A percentile compares a stretch with the other conserved stretches of the same genome.
Evolutionary conservation across 441 rosid genomes (phyloP).

Genomic region (Populus trichocarpa): DNA sequence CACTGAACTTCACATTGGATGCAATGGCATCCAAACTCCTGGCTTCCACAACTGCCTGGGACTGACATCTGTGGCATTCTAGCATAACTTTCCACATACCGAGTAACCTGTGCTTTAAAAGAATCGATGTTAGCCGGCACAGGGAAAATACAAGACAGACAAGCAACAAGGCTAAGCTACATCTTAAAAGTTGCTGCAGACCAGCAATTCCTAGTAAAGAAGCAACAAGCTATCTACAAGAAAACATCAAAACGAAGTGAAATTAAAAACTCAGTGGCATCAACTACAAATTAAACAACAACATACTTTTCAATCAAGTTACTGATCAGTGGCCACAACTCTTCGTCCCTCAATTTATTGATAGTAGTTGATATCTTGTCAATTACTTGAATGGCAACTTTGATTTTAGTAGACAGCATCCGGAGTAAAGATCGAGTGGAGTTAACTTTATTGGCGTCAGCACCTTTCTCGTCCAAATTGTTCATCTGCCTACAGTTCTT

Average conservation of each 20-base stretch:
- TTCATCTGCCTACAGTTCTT: conserved; percentile 62
- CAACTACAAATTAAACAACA: background rate
- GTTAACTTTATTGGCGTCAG: conserved; percentile 53
- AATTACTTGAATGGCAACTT: conserved; percentile 80
- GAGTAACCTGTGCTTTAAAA: conserved; percentile 44
- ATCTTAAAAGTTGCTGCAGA: background rate
- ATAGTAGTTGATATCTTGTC: conserved; percentile 68
- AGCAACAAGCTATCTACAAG: background rate
- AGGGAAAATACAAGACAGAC: background rate
- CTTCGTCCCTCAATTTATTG: conserved; percentile 84
- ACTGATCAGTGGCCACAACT: conserved; percentile 72
- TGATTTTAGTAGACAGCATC: conserved; percentile 62
- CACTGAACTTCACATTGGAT: conserved; percentile 47
- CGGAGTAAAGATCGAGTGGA: conserved; percentile 38
- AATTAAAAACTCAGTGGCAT: background rate
- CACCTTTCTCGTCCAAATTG: conserved; percentile 57
- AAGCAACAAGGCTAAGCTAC: background rate
- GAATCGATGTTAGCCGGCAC: background rate
- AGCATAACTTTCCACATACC: conserved; percentile 88
- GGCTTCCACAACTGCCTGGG: conserved; percentile 61
- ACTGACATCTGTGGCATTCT: conserved; percentile 73
- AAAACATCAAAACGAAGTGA: background rate
- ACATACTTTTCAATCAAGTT: conserved; percentile 76
- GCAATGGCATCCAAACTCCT: conserved; percentile 45
- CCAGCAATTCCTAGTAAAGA: background rate